These are phyloP conservation scores for Coffea eugenioides DNA, from an alignment of 257 asterid genomes.

Conservation along the genomic window DNA sequence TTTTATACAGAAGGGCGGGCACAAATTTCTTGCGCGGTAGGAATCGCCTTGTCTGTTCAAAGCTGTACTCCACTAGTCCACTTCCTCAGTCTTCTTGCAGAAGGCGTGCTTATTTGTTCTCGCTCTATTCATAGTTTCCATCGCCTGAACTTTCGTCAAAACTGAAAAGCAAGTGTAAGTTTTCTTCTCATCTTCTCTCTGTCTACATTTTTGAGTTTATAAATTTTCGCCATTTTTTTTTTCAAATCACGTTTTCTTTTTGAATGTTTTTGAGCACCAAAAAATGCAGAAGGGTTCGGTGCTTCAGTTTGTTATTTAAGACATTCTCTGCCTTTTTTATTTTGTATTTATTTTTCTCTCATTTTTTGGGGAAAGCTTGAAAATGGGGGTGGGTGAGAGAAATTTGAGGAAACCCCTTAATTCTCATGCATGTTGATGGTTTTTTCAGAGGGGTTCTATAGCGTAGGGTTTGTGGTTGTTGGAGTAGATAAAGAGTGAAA, in stretches of 20 bases:
- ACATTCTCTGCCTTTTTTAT: neutral
- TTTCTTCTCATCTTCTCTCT: neutral
- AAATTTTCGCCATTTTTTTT: neutral
- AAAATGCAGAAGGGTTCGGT: no score
- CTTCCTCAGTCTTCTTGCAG: neutral
- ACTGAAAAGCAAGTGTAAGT: neutral
- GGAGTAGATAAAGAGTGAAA: neutral
- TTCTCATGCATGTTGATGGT: neutral
- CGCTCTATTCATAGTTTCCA: neutral
- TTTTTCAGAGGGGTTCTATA: neutral
- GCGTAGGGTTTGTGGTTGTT: neutral
- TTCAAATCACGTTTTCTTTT: neutral
- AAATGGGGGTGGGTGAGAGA: neutral
- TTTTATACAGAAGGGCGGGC: no score
- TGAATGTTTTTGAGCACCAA: no score
- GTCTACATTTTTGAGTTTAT: neutral
- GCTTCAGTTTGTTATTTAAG: neutral
- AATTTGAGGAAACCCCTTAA: neutral
- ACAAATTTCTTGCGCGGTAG: no score
- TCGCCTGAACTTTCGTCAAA: no score
- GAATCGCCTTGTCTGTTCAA: no score
- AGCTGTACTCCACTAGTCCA: neutral
- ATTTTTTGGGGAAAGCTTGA: neutral
- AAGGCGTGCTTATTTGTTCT: neutral
- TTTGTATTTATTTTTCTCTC: neutral